Evolutionary conservation across 1,284 basidiomycete species (phyloP), one percentile per base, ranked within the genome.

Genomic region (Ustilago nuda): DNA sequence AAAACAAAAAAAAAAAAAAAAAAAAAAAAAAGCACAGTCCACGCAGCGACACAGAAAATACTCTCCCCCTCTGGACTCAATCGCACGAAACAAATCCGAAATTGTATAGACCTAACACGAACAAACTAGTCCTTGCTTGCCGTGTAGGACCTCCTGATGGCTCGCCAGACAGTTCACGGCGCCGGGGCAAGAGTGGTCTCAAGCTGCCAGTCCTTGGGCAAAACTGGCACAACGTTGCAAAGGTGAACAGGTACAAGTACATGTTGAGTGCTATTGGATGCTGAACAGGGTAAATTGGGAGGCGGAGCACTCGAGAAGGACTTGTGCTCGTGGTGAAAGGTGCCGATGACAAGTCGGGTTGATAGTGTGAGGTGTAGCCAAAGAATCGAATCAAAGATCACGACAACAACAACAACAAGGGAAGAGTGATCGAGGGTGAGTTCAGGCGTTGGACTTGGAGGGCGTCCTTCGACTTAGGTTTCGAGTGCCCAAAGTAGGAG

Each of bases 401-500:
- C 23, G 23, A 27, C 23, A 3, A 27, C 23, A 2, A 4, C n/a
- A n/a, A 33, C 51, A n/a, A 33, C 53, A 17, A 36, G 15, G 33
- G 9, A 15, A 13, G 19, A 27, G 37, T 13, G 43, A 30, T 5
- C 23, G 30, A 45, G 35, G 8, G 12, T 32, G 23, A 3, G 23
- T 8, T 55, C 45, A 72, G 19, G 70, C 64, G 33, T 51, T 66
- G 50, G 54, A 53, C 70, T 77, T 77, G 56, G 71, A 66, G n/a
- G 65, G 72, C 15, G 79, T 72, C 39, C 72, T 62, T 32, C 30
- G 52, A 58, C 48, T 59, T 19, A 67, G 72, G 53, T 75, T 75
- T 56, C 79, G 79, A 5, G 79, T 81, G 32, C 74, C 70, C 39
- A 64, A 70, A 43, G 77, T 67, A 39, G 77, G 77, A 15, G 74